Conservation (phyloP, 768 basidiomycete species). For the Paxillus ammoniavirescens region DNA sequence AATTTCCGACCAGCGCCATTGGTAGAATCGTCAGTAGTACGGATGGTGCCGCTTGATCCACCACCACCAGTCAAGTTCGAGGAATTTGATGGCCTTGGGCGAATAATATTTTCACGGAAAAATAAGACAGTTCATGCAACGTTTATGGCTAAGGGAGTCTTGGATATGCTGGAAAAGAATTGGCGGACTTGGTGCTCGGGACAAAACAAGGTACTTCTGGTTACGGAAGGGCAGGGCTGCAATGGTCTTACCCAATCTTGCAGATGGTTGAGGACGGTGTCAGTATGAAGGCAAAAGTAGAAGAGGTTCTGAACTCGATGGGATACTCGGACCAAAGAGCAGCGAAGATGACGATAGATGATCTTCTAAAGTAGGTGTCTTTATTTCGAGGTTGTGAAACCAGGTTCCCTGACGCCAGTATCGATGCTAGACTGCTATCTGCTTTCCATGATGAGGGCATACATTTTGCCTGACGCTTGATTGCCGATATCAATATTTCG, state of each 20-base stretch:
- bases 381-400: not conserved
- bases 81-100: slow-evolving; percentile 93
- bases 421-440: slow-evolving; percentile 53
- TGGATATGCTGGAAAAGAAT: slow-evolving; percentile 92
- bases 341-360: slow-evolving; percentile 92
- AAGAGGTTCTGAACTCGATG: slow-evolving; percentile 68
- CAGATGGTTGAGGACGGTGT: slow-evolving; percentile 71
- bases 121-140: slow-evolving; percentile 90
- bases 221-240: not conserved
- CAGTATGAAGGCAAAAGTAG: slow-evolving; percentile 68
- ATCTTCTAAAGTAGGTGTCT: slow-evolving; percentile 74
- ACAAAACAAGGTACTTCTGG: slow-evolving; percentile 53
- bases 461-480: slow-evolving; percentile 54
- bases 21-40: slow-evolving; percentile 91
- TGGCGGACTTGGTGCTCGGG: slow-evolving; percentile 90
- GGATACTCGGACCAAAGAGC: slow-evolving; percentile 77
- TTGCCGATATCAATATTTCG: not conserved
- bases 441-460: slow-evolving; percentile 75
- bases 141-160: slow-evolving; percentile 92
- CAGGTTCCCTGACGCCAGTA: slow-evolving; percentile 2
- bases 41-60: slow-evolving; percentile 89
- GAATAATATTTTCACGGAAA: slow-evolving; percentile 85
- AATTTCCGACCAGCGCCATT: slow-evolving; percentile 95
- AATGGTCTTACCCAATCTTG: not conserved
- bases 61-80: slow-evolving; percentile 95